A percentile compares a stretch with the other conserved stretches of the same genome.
These are phyloP conservation scores for Talaromyces stipitatus DNA, from an alignment of 495 filamentous ascomycete species.

Conservation along the genomic window DNA sequence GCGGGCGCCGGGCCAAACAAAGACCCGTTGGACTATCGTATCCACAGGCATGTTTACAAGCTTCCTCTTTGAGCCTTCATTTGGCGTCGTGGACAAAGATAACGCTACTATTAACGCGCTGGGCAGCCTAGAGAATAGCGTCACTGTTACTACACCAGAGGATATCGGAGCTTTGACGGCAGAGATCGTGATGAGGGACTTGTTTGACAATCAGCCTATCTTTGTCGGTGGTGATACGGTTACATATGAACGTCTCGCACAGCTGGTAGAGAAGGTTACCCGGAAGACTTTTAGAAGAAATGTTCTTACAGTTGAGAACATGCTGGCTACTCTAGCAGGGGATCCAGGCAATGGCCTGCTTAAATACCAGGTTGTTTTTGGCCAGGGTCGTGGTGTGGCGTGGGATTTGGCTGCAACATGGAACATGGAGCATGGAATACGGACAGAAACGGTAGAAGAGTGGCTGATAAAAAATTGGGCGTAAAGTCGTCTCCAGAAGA, in stretches of 20 bases:
- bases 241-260: constrained; percentile 41
- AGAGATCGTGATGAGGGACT: constrained; percentile 34
- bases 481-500: not conserved
- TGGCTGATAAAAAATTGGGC: constrained; percentile 17
- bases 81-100: constrained; percentile 43
- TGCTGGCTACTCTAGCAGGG: constrained; percentile 30
- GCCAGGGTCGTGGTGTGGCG: constrained; percentile 44
- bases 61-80: constrained; percentile 51
- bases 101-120: constrained; percentile 37
- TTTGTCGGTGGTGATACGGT: constrained; percentile 54
- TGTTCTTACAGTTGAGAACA: constrained; percentile 30
- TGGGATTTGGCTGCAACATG: constrained; percentile 46
- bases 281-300: constrained; percentile 34
- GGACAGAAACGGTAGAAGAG: constrained; percentile 29
- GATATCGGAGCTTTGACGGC: constrained; percentile 55
- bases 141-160: constrained; percentile 48
- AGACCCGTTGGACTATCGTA: constrained; percentile 49
- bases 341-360: constrained; percentile 41
- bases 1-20: constrained; percentile 25
- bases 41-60: constrained; percentile 58
- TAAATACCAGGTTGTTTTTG: constrained; percentile 57
- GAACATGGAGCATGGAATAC: constrained; percentile 38
- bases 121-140: constrained; percentile 45
- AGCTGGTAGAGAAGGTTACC: constrained; percentile 35
- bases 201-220: constrained; percentile 19